Evolutionary conservation across 2,329 filamentous ascomycete genomes (phyloP).

Genomic region (Colletotrichum tropicale): DNA sequence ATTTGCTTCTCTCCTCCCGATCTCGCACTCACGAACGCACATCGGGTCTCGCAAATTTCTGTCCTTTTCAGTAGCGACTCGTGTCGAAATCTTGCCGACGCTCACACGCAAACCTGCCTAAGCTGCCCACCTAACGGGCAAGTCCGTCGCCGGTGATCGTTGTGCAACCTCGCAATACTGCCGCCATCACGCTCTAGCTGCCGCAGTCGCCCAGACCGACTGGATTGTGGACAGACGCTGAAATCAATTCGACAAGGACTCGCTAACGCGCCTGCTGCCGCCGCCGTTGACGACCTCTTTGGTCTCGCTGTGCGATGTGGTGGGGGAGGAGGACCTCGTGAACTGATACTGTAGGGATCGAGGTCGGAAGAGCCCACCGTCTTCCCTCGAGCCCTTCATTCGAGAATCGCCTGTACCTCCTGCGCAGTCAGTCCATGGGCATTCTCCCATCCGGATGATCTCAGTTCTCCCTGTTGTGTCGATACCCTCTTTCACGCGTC

Average conservation of each 20-base stretch:
- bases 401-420: neutral
- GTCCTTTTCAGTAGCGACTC: neutral
- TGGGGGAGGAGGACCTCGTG: constrained; percentile 44
- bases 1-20: neutral
- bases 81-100: neutral
- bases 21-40: neutral
- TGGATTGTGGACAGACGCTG: neutral
- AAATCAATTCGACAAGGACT: constrained; percentile 8
- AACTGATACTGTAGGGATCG: constrained; percentile 38
- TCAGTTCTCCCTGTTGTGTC: neutral
- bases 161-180: neutral
- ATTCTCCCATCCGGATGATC: neutral
- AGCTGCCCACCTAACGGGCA: constrained; percentile 6
- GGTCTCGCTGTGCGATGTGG: constrained; percentile 48
- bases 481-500: neutral
- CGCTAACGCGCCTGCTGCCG: constrained; percentile 20
- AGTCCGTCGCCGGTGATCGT: neutral
- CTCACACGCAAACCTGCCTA: neutral
- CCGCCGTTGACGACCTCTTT: constrained; percentile 13
- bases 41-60: neutral
- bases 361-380: constrained; percentile 29
- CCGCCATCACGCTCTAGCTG: neutral
- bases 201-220: constrained; percentile 16
- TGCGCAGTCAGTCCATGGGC: neutral
- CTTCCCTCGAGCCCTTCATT: constrained; percentile 11